Base-by-base conservation (phyloP, 1,284 basidiomycete genomes). In the Phylloporus sp. region DNA sequence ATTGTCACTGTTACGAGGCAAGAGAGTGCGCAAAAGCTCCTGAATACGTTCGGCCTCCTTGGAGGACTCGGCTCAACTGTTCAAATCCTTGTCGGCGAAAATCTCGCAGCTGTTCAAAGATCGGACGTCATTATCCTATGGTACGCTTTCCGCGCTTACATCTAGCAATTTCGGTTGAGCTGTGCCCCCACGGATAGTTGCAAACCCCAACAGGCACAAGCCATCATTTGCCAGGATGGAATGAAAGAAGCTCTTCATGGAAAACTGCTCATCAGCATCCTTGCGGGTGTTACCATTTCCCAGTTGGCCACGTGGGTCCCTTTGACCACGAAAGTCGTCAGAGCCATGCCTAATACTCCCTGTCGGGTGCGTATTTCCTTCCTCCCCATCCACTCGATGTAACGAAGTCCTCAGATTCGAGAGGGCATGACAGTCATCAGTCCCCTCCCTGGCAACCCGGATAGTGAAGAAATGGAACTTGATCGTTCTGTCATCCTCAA, bases 281-380 rank as follows among this genome's bases (percentile, higher is more conserved):
- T 98, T 50, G 97, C 98, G 13, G 98, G 98, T 68, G 90, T 98
- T 8, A 97, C 93, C 22, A 94, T 98, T 69, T 71, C 82, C 22
- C 96, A 98, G 78, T 82, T 99, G 49, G 79, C 82, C 57, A 82
- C 78, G 13, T 93, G 91, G 91, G 93, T 97, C 32, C 81, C 84
- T 24, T 81, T 88, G 1, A 82, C 81, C n/a, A 95, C 95, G 44
- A 89, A 87, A 68, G 93, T 98, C 56, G 90, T 98, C 56, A 89
- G 98, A 59, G 95, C 96, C 5, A 99, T 99, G 98, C 97, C 98
- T 66, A 99, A 99, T 76, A 99, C 98, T 2, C 96, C 98, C 12
- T 95, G 94, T 82, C 95, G 95, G 79, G 96, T 95, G 65, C 66
- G 85, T 73, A 28, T 49, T 57, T 31, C 50, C 40, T 26, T 49